Evolutionary conservation across 2,329 filamentous ascomycete genomes (phyloP), one percentile per base, ranked within the genome.

Genomic region (Beauveria varroae): DNA sequence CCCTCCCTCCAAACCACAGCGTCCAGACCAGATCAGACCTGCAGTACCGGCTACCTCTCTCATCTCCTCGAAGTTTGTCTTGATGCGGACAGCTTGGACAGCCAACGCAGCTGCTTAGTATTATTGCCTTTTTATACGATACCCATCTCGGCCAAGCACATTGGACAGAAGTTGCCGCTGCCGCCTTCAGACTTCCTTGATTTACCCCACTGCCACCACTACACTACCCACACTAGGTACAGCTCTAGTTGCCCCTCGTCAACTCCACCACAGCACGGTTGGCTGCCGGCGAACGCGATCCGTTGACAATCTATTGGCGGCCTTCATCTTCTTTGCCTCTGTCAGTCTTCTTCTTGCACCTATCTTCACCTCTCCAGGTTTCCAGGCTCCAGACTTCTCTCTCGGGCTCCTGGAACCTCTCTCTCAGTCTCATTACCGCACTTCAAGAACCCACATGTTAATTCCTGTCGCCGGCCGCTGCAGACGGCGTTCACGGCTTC

Each of bases 401-500:
- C 43, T 44, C 41, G 30, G 34, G 50, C 49, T 37, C 47, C 56
- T 63, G 58, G 46, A 44, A 26, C 58, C 43, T 54, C 40, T 24
- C 58, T 50, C 28, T 26, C 58, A 20, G 20, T 5, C 51, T 55
- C 50, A 20, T 47, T 28, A 14, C 34, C 41, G 16, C 30, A 12
- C 10, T 37, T 20, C 44, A 70, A 76, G 67, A 70, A 79, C 37
- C 54, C 80, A 82, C 78, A 85, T 85, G 82, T 82, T 83, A 79
- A 83, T 43, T 28, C 46, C 37, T 49, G 54, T 61, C 54, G 51
- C 52, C 53, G 12, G 77, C 76, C 76, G 79, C 76, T n/a, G 75
- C 76, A 78, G 80, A 77, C 78, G 78, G 77, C 78, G 77, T 74
- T 78, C 76, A 76, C 78, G 76, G 79, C 77, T 78, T 77, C 78